Base-by-base conservation (phyloP, 2,329 filamentous ascomycete species). In the Calonectria pauciramosa region DNA sequence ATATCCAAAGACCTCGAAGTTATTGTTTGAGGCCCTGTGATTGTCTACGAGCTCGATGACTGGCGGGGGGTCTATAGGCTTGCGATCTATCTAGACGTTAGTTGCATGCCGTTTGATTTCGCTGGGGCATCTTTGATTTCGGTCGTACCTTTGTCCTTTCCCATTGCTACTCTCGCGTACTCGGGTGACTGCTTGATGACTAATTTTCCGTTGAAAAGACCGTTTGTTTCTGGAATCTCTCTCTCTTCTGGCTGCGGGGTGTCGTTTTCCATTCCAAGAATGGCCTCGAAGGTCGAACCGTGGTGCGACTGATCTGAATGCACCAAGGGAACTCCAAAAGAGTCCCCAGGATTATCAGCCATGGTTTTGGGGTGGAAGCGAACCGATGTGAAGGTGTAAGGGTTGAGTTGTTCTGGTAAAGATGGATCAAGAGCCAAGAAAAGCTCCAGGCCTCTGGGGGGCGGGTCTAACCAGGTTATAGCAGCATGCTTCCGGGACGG, bases 1-100 rank as follows among this genome's bases (percentile, higher is more conserved):
- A 64, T 81, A 80, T 63, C 18, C 56, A 41, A 28, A 63, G 14
- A 41, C 11, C 13, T 30, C 18, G 78, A 69, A n/a, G 76, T 71
- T 47, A 71, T 78, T 60, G 71, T 78, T 6, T 72, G n/a, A 8
- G 18, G 18, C 38, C 23, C n/a, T 75, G 44, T 78, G 75, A 52
- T 75, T 79, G 36, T 82, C 82, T 69, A 80, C 74, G 60, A 98
- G 89, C 85, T 96, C 93, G 59, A 98, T 88, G 79, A 98, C 94
- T 52, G 95, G 95, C 16, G 95, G 95, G 67, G 96, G 95, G 83
- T 98, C 95, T 81, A 98, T 92, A 10, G 95, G 95, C 84, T 97
- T 97, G 78, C 95, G 93, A 82, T 95, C 94, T 94, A 63, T 36
- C 30, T 41, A 51, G 49, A n/a, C 23, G 36, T 73, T 54, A 69